phyloP scores from a whole-genome alignment of 108 stramenopile genomes.

The Phaeodactylum tricornutum region DNA sequence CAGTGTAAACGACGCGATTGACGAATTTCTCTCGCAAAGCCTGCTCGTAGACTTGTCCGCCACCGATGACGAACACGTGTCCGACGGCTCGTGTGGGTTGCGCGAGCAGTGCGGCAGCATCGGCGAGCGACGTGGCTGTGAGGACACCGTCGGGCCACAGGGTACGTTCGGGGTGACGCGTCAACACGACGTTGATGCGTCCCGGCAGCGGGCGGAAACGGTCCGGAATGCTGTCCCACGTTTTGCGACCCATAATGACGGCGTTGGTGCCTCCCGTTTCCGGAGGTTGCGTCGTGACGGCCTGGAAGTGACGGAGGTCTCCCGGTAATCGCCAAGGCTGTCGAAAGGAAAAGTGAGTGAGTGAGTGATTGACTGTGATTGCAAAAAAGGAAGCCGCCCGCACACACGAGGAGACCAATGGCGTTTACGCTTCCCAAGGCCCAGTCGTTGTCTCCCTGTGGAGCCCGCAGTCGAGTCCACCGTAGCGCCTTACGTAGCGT shows the following conservation, averaged over 20 bases:
- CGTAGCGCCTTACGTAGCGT: too few species aligned
- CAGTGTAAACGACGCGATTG: constrained; percentile 54
- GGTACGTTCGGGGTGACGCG: constrained; percentile 10
- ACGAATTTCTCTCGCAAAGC: constrained; percentile 66
- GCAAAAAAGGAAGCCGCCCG: background rate
- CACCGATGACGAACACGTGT: constrained; percentile 92
- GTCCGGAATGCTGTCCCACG: constrained; percentile 94
- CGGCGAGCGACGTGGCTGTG: constrained; percentile 59
- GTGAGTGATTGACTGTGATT: background rate
- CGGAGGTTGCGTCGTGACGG: constrained; percentile 45
- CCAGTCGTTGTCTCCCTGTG: too few species aligned
- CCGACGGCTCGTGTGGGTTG: constrained; percentile 36
- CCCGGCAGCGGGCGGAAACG: constrained; percentile 88
- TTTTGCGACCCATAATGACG: constrained; percentile 99
- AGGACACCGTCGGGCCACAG: constrained; percentile 43
- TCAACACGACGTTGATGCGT: constrained; percentile 91
- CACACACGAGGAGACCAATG: too few species aligned
- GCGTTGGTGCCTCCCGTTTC: constrained; percentile 70
- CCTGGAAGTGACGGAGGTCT: constrained; percentile 79
- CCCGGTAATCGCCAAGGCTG: constrained; percentile 74
- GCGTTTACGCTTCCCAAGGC: too few species aligned
- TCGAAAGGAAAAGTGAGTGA: background rate
- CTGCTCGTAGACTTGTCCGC: constrained; percentile 79
- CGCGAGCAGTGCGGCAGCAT: constrained; percentile 62
- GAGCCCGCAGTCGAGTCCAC: too few species aligned